These are phyloP conservation scores for Fusarium brevicatenulatum DNA, from an alignment of 2,329 filamentous ascomycete species.

Conservation along the genomic window DNA sequence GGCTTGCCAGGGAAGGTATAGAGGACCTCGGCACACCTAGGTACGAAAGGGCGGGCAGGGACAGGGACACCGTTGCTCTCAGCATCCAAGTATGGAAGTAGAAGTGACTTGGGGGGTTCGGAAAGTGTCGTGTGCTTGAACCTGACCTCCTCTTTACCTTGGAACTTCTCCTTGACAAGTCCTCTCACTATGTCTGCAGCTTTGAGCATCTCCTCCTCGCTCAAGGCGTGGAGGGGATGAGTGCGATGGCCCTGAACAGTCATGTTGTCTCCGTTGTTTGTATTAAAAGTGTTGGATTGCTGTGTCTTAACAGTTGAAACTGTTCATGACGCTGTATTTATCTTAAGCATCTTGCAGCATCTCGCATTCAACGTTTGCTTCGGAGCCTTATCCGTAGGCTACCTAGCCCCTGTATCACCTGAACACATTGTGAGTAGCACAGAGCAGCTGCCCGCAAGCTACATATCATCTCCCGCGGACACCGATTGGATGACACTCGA, in stretches of 20 bases:
- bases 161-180: neutral
- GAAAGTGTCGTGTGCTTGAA: neutral
- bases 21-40: neutral
- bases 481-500: neutral
- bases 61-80: neutral
- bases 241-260: neutral
- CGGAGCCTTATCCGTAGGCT: neutral
- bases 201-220: neutral
- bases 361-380: rapidly evolving
- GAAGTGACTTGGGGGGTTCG: neutral
- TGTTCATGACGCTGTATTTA: neutral
- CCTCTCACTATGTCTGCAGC: neutral
- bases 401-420: neutral
- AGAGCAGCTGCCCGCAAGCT: no score
- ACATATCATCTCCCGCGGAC: neutral
- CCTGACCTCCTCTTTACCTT: neutral
- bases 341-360: neutral
- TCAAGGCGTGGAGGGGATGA: neutral
- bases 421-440: neutral
- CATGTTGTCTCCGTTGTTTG: neutral
- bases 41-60: neutral
- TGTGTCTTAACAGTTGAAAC: neutral
- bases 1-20: neutral
- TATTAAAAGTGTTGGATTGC: neutral
- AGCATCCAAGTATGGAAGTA: neutral